Evolutionary conservation across 2,329 filamentous ascomycete genomes (phyloP).

Genomic region (Aureobasidium sp.): DNA sequence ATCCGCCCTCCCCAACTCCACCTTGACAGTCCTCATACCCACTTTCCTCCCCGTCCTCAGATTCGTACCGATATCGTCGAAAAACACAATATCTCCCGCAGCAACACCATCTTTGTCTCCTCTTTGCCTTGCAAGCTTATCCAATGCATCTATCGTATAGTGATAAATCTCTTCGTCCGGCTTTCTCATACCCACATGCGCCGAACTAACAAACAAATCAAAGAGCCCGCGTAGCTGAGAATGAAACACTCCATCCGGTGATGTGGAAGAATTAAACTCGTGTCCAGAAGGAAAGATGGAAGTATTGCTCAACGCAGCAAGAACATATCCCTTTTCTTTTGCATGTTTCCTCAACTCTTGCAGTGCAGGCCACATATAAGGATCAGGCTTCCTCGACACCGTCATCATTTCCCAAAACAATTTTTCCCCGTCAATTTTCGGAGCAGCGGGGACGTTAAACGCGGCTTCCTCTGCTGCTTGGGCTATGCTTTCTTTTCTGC

Average conservation of each 20-base stretch:
- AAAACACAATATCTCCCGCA: slow-evolving; percentile 67
- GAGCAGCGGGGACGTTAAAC: slow-evolving; percentile 49
- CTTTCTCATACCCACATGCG: slow-evolving; percentile 80
- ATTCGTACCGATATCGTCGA: slow-evolving; percentile 94
- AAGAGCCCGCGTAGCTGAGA: slow-evolving; percentile 58
- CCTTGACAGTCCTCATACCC: slow-evolving; percentile 79
- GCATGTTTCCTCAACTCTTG: slow-evolving; percentile 48
- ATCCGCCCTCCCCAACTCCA: slow-evolving; percentile 65
- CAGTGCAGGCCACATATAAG: slow-evolving; percentile 81
- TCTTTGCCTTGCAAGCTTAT: slow-evolving; percentile 53
- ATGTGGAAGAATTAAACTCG: slow-evolving; percentile 47
- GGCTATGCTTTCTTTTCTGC: slow-evolving; percentile 16
- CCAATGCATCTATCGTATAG: slow-evolving; percentile 58
- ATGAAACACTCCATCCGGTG: slow-evolving; percentile 31
- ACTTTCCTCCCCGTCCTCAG: slow-evolving; percentile 66
- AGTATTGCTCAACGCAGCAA: slow-evolving; percentile 85
- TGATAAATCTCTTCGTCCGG: slow-evolving; percentile 77
- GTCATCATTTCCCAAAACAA: slow-evolving; percentile 92
- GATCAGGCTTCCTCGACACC: slow-evolving; percentile 61
- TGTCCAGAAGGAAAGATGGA: slow-evolving; percentile 75
- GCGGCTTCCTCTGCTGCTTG: slow-evolving; percentile 23
- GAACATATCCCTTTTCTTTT: slow-evolving; percentile 44
- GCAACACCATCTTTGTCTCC: slow-evolving; percentile 47
- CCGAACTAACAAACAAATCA: slow-evolving; percentile 80
- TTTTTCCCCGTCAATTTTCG: slow-evolving; percentile 64